Base-by-base conservation (phyloP, 2,329 filamentous ascomycete genomes). In the Penicillium sp. region DNA sequence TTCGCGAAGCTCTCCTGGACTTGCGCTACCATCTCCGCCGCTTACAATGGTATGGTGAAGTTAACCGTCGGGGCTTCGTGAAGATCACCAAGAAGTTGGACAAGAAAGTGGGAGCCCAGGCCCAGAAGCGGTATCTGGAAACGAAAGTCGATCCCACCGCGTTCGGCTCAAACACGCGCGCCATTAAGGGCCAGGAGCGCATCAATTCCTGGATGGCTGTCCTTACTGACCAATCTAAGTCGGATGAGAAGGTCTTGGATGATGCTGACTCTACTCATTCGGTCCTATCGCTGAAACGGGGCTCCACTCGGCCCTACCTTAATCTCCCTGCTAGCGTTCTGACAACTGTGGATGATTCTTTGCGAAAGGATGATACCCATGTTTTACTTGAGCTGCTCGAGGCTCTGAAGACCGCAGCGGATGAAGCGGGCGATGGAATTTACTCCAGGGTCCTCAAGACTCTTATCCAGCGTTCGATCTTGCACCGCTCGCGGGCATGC, bases 61-160 rank as follows among this genome's bases (percentile, higher is more conserved):
- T 98, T 69, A 99, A 99, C 74, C 86, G 93, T 52, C 84, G 91
- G 62, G 95, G 95, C 2, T 99, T 99, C 70, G 86, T 96, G 73
- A 99, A 99, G 79, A 99, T 99, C 74, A 96, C 95, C 51, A 99
- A 99, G 80, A 99, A 99, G 77, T 80, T 97, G 46, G 95, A 99
- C 77, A 99, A 99, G 79, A 97, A 96, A 78, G 85, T 97, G 3
- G 83, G 85, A 46, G 85, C 87, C 3, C 84, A 87, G 50, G 88
- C 90, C 0, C 93, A 97, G 78, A 87, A 90, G 71, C 86, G 87
- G 56, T 99, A 98, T 70, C 82, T 99, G 58, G 86, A 90, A 41
- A 91, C 91, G 47, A 96, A 96, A 77, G 93, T 99, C 56, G 91
- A 96, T 64, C 88, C 90, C 2, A 88, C 88, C 63, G 86, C 90